These are phyloP conservation scores for Pilobolus umbonatus DNA, from an alignment of 192 early-diverging fungal species.

Conservation along the genomic window DNA sequence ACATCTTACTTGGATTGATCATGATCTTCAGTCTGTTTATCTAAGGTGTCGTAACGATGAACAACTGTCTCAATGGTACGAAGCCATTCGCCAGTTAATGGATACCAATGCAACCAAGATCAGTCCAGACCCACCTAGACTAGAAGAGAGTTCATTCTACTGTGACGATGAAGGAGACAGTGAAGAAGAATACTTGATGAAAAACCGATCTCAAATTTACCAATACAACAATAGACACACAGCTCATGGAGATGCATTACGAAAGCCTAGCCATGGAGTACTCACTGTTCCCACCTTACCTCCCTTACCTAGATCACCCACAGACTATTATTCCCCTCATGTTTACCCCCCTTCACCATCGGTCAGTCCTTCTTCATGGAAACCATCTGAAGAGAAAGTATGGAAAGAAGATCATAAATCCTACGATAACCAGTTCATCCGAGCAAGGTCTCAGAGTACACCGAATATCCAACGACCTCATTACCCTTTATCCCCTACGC, in stretches of 20 bases:
- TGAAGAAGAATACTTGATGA: too few species aligned
- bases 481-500: conserved; percentile 5
- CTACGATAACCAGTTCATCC: conserved; percentile 29
- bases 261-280: conserved; percentile 7
- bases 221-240: conserved; percentile 5
- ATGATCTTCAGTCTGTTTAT: conserved; percentile 81
- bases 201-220: conserved; percentile 2
- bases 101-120: conserved; percentile 5
- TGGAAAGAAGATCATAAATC: neutral
- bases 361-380: conserved; percentile 21
- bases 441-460: conserved; percentile 52
- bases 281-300: conserved; percentile 10
- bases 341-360: conserved; percentile 50
- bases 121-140: conserved; percentile 19
- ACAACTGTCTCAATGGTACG: conserved; percentile 81
- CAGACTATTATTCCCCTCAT: neutral
- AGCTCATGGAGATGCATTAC: neutral
- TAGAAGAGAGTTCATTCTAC: conserved; percentile 28
- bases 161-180: conserved; percentile 37
- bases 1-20: conserved; percentile 84
- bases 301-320: conserved; percentile 25
- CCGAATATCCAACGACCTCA: conserved; percentile 46
- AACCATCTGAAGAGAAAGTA: neutral
- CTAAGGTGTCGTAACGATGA: conserved; percentile 88
- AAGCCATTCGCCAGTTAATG: neutral